Evolutionary conservation across 129 eudicot genomes (phyloP).

Genomic region (Sambucus nigra): DNA sequence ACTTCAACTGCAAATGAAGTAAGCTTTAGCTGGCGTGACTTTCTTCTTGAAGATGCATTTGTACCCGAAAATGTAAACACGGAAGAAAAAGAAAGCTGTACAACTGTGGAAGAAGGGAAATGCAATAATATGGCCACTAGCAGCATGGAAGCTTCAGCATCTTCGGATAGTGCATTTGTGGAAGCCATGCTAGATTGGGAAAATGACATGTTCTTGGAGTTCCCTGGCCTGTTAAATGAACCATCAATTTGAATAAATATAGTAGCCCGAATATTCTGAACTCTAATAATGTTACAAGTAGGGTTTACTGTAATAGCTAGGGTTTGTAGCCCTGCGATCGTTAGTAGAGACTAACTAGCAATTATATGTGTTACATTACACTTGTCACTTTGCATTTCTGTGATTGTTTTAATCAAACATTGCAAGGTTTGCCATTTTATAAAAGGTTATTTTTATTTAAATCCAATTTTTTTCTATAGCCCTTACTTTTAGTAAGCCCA

Average conservation of each 20-base stretch:
- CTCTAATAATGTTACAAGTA: no score
- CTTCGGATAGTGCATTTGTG: slow-evolving; percentile 50
- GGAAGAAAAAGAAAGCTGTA: slow-evolving; percentile 15
- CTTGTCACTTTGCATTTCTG: no score
- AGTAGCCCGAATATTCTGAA: no score
- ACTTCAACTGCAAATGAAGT: slow-evolving; percentile 24
- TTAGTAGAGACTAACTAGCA: no score
- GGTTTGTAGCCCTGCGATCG: no score
- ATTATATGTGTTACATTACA: no score
- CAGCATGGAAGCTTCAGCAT: slow-evolving; percentile 21
- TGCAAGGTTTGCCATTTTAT: no score
- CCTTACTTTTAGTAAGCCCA: no score
- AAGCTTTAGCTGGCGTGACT: slow-evolving; percentile 67
- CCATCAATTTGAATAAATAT: slow-evolving; percentile 20
- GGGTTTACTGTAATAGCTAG: no score
- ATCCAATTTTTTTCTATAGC: no score
- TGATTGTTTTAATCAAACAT: no score
- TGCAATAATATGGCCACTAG: not conserved
- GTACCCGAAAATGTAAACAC: slow-evolving; percentile 1
- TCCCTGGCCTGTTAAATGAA: slow-evolving; percentile 66
- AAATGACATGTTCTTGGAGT: slow-evolving; percentile 49
- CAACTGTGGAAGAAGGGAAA: not conserved
- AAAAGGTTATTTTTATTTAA: no score
- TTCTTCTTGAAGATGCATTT: slow-evolving; percentile 48
- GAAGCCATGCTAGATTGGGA: slow-evolving; percentile 73